These are phyloP conservation scores for Hyaloscypha variabilis DNA, from an alignment of 495 filamentous ascomycete species.

Conservation along the genomic window DNA sequence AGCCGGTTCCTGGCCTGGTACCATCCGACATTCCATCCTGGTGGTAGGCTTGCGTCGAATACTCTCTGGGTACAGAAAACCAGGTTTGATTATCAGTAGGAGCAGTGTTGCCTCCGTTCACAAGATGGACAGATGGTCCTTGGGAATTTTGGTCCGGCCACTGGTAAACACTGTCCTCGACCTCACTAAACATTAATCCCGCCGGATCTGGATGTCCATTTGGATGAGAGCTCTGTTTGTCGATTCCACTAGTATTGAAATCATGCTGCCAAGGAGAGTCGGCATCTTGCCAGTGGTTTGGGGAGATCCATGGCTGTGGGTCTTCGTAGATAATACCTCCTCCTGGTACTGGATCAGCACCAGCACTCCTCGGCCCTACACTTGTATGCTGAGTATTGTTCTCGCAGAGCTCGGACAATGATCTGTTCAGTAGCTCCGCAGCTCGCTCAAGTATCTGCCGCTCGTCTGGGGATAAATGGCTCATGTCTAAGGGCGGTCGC, in stretches of 20 bases:
- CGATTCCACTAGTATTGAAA: background rate
- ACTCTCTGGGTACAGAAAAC: background rate
- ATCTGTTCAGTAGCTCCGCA: background rate
- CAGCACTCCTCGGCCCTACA: background rate
- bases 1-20: background rate
- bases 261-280: background rate
- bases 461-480: slow-evolving; percentile 1
- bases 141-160: background rate
- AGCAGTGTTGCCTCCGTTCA: background rate
- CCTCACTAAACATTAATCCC: background rate
- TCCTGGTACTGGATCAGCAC: background rate
- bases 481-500: background rate
- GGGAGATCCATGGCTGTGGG: background rate
- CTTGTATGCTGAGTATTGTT: background rate
- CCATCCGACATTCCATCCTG: background rate
- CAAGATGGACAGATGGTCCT: background rate
- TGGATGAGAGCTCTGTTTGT: background rate
- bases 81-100: background rate
- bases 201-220: background rate
- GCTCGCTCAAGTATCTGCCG: slow-evolving; percentile 1
- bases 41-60: background rate
- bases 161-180: background rate
- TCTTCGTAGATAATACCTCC: background rate
- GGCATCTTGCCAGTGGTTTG: background rate
- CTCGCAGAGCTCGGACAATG: slow-evolving; percentile 8